Evolutionary conservation across 2,329 filamentous ascomycete species (phyloP), one percentile per base, ranked within the genome.

Genomic region (Neofusicoccum kwambonambiense): DNA sequence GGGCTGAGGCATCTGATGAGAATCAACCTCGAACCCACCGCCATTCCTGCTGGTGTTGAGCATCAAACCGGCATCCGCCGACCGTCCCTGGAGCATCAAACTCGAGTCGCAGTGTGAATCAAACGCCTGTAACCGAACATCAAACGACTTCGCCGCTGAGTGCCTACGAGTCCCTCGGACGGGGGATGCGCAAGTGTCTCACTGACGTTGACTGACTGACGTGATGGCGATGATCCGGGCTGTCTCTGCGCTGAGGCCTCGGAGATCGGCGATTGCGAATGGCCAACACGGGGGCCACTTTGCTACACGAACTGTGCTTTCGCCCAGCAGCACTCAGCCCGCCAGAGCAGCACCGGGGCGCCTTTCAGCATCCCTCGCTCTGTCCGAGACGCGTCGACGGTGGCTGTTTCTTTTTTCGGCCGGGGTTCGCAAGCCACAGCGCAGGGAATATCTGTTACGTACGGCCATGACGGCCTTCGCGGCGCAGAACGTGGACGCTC

Each of bases 381-480:
- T 9, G 39, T 22, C 22, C 11, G 13, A 34, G 49, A 51, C 22
- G 54, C 15, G 19, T 34, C 11, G 13, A 15, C 39, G 17, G 52
- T 35, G 17, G n/a, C 7, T 9, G 19, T 15, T 22, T 13, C 37
- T 54, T 44, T n/a, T 35, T 45, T 45, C n/a, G 7, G 54, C 2
- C 15, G 39, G 39, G 12, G 22, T 45, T 22, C 27, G 27, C 6
- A 37, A 58, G 41, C 54, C 41, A 35, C 54, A 35, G 22, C 6
- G n/a, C 54, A 35, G 41, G 41, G 41, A 45, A 58, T 45, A 58
- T 35, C 15, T 41, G 39, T 58, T 58, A 58, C 54, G 54, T 58
- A 58, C 41, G 41, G 22, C 41, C 1, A 31, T 58, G 39, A 58
- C 54, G 22, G 54, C 39, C n/a, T 35, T 31, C 22, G 22, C 22